phyloP scores from a whole-genome alignment of 768 basidiomycete species.

The Mycena vitilis region DNA sequence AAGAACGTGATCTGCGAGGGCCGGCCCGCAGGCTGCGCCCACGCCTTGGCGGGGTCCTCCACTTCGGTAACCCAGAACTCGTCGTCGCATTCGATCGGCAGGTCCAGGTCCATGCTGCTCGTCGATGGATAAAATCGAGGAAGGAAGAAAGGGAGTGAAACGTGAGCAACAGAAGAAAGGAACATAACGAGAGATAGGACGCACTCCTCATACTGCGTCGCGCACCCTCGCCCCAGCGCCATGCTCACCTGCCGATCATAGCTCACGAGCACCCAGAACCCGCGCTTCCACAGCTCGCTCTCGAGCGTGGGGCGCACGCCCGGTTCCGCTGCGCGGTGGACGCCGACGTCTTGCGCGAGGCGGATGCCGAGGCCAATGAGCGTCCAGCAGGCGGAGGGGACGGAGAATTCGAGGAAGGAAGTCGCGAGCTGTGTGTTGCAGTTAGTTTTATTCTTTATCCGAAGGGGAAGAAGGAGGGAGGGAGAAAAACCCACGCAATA shows the following conservation, averaged over 20 bases:
- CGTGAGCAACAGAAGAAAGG: no score
- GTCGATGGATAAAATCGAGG: background rate
- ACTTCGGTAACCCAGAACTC: conserved; percentile 57
- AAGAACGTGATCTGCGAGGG: conserved; percentile 56
- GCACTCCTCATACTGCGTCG: conserved; percentile 37
- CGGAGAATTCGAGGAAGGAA: conserved; percentile 63
- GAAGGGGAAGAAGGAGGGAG: background rate
- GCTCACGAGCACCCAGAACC: conserved; percentile 58
- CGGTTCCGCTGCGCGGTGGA: conserved; percentile 39
- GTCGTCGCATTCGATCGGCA: conserved; percentile 67
- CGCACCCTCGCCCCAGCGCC: conserved; percentile 60
- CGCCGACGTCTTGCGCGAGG: conserved; percentile 29
- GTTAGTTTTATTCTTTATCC: no score
- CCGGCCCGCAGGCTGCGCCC: conserved; percentile 58
- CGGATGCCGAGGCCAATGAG: conserved; percentile 60
- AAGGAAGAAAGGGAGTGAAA: background rate
- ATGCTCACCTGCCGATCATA: conserved; percentile 60
- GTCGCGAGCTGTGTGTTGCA: conserved; percentile 55
- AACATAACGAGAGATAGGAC: conserved; percentile 41
- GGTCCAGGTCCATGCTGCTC: conserved; percentile 58
- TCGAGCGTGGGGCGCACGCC: conserved; percentile 57
- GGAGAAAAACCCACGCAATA: conserved; percentile 51
- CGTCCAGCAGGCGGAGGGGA: conserved; percentile 75
- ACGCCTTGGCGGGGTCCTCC: conserved; percentile 49
- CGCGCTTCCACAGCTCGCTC: conserved; percentile 80